Percentiles rank a stretch among this genome's conserved stretches.
Evolutionary conservation across 2,329 filamentous ascomycete species (phyloP).

Genomic region (Ceratocystis eucalypticola): DNA sequence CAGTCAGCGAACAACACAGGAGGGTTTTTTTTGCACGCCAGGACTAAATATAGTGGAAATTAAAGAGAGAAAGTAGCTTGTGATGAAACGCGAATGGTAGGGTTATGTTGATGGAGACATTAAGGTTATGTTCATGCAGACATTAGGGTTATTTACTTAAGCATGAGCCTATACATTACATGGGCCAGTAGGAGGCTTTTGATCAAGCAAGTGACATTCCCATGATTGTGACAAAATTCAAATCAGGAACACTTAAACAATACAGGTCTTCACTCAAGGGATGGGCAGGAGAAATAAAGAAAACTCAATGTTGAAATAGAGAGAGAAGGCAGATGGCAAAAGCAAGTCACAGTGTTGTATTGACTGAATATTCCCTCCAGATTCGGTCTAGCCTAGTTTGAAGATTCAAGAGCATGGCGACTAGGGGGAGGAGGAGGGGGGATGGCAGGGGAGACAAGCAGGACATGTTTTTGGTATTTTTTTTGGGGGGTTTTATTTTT

Average conservation of each 20-base stretch:
- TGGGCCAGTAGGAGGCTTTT: too few species aligned
- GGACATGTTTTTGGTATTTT: neutral
- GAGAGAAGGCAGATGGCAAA: neutral
- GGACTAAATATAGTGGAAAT: too few species aligned
- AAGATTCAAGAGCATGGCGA: neutral
- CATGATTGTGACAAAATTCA: too few species aligned
- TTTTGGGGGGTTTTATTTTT: neutral
- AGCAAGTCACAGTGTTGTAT: neutral
- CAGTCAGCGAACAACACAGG: neutral
- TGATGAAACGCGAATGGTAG: too few species aligned
- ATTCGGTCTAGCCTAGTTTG: neutral
- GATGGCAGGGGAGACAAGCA: neutral
- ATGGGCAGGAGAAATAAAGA: neutral
- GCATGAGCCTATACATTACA: too few species aligned
- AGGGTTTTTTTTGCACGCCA: too few species aligned
- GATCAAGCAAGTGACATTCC: too few species aligned
- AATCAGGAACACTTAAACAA: too few species aligned
- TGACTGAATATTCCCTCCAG: neutral
- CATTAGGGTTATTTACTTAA: too few species aligned
- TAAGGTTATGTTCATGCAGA: too few species aligned
- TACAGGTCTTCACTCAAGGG: neutral
- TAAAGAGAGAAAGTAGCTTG: too few species aligned
- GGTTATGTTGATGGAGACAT: too few species aligned
- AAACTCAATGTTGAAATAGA: neutral
- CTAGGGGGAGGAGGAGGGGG: neutral